Evolutionary conservation across 345 rosid genomes (phyloP).

Genomic region (Jatropha curcas): DNA sequence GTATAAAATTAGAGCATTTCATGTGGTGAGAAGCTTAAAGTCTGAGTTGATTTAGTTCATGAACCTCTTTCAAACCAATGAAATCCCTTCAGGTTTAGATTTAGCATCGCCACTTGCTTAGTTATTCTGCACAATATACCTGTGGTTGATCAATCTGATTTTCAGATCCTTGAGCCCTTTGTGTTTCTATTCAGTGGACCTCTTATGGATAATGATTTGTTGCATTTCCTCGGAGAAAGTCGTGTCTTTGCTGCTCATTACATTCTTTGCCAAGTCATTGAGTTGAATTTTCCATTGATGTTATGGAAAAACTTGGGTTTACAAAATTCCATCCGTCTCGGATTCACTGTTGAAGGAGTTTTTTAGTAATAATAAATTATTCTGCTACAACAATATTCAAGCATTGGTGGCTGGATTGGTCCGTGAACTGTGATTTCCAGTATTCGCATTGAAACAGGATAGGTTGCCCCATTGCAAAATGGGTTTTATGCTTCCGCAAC

Average conservation of each 20-base stretch:
- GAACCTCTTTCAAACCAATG: slow-evolving; percentile 67
- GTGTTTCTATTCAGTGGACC: slow-evolving; percentile 61
- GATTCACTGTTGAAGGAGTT: slow-evolving; percentile 48
- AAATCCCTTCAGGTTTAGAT: slow-evolving; percentile 76
- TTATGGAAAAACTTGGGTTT: slow-evolving; percentile 39
- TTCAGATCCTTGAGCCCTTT: slow-evolving; percentile 67
- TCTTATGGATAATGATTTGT: slow-evolving; percentile 52
- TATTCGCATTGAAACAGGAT: slow-evolving; percentile 45
- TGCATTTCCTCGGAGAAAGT: slow-evolving; percentile 53
- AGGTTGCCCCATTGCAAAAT: slow-evolving; percentile 41
- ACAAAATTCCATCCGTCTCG: slow-evolving; percentile 13
- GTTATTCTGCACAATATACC: too few species aligned
- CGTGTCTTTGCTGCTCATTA: slow-evolving; percentile 46
- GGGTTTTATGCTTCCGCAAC: slow-evolving; percentile 80
- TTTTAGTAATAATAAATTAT: slow-evolving; percentile 67
- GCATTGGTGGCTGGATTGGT: slow-evolving; percentile 56
- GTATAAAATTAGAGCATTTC: slow-evolving; percentile 61
- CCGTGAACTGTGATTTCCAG: slow-evolving; percentile 59
- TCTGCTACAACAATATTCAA: slow-evolving; percentile 62
- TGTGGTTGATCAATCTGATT: slow-evolving; percentile 85
- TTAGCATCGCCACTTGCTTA: slow-evolving; percentile 82
- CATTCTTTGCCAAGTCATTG: slow-evolving; percentile 62
- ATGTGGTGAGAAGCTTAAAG: slow-evolving; percentile 72
- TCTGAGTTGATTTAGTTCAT: slow-evolving; percentile 75
- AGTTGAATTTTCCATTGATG: slow-evolving; percentile 70